Evolutionary conservation across 148 eudicot genomes (phyloP).

Genomic region (Camellia japonica): DNA sequence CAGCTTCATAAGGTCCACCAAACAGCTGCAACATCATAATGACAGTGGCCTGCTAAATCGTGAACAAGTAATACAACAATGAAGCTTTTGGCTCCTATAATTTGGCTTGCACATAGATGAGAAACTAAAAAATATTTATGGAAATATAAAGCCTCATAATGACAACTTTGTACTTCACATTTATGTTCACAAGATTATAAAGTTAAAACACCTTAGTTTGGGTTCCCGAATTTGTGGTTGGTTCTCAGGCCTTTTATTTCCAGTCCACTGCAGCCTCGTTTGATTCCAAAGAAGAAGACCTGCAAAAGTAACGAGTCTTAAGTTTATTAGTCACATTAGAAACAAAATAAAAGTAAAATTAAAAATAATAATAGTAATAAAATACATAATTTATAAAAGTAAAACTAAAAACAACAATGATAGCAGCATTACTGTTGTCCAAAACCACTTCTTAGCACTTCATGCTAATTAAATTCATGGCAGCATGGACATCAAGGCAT

Average conservation of each 20-base stretch:
- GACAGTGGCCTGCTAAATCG: not conserved
- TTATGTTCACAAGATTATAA: not conserved
- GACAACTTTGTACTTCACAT: not conserved
- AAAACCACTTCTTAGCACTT: too few relatives aligned
- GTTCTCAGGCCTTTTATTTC: slow-evolving; percentile 41
- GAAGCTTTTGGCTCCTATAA: not conserved
- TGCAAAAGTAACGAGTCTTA: slow-evolving; percentile 17
- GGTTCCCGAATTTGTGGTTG: slow-evolving; percentile 48
- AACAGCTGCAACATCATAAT: not conserved
- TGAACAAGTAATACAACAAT: not conserved
- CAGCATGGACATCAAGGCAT: too few relatives aligned
- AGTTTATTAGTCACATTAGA: not conserved
- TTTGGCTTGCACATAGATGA: slow-evolving; percentile 2
- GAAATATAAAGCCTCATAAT: not conserved
- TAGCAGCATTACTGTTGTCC: too few relatives aligned
- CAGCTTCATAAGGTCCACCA: too few relatives aligned
- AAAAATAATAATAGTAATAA: not conserved
- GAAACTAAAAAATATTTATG: not conserved
- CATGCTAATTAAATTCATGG: too few relatives aligned
- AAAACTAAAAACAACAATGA: too few relatives aligned
- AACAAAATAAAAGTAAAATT: not conserved
- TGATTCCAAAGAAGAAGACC: slow-evolving; percentile 90
- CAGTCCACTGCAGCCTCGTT: slow-evolving; percentile 71
- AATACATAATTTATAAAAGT: not conserved
- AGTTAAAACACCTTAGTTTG: slow-evolving; percentile 42